Evolutionary conservation across 331 rosid genomes (phyloP).

Genomic region (Quercus tomentella): DNA sequence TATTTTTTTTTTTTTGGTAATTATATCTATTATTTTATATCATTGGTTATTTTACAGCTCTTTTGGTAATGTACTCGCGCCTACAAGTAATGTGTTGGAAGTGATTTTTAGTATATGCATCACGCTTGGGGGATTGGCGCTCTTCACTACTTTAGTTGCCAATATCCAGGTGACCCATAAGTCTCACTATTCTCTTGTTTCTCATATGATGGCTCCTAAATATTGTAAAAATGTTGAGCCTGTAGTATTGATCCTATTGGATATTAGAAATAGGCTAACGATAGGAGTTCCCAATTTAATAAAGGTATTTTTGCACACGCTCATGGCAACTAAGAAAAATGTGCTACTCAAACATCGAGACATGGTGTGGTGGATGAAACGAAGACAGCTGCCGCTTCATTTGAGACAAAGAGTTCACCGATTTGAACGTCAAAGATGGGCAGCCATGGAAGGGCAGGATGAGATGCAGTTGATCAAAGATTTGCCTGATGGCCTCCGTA

Average conservation of each 20-base stretch:
- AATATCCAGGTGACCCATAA: conserved; percentile 41
- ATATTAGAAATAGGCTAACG: background rate
- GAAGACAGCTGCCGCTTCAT: conserved; percentile 48
- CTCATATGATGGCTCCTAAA: too few species aligned
- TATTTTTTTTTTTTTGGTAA: background rate
- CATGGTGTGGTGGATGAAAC: conserved; percentile 65
- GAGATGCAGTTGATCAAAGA: conserved; percentile 45
- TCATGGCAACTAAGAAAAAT: conserved; percentile 45
- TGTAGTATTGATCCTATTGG: background rate
- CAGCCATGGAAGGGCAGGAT: conserved; percentile 49
- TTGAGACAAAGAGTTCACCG: conserved; percentile 46
- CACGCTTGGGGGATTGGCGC: conserved; percentile 42
- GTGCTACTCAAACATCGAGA: conserved; percentile 54
- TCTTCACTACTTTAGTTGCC: conserved; percentile 50
- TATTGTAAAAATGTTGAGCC: too few species aligned
- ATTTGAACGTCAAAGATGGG: conserved; percentile 48
- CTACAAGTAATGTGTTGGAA: conserved; percentile 51
- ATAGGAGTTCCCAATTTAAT: background rate
- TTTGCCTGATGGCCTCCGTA: conserved; percentile 53
- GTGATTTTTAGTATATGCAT: conserved; percentile 43
- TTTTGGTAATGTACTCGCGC: conserved; percentile 56
- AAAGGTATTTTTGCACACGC: conserved; percentile 49
- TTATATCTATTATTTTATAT: background rate
- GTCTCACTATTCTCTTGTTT: background rate
- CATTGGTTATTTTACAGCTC: conserved; percentile 26